Base-by-base conservation (phyloP, 139 green algal genomes). In the Coelastrella sp. region DNA sequence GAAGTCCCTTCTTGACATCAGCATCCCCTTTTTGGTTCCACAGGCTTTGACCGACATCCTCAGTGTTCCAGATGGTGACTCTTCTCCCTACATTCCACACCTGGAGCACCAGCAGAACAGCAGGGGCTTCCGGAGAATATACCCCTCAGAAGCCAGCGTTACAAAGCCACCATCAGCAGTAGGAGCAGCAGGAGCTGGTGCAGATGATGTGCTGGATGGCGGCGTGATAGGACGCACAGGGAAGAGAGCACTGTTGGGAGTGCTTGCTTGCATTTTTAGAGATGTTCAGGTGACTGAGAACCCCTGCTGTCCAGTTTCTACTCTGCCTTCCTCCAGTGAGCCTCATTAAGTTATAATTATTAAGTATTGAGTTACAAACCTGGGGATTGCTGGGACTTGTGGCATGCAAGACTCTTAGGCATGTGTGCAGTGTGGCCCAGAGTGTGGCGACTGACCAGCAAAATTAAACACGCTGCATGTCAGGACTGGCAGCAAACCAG, bases 221-320 rank as follows among this genome's bases (percentile, higher is more conserved):
- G 78, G 78, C 14, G n/a, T 83, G 20, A 10, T 83, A 10, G n/a
- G 49, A 27, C 78, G 10, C 8, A 27, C 27, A 25, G 35, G 78
- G 6, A 83, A 83, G 19, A 27, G 78, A 27, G 49, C 49, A 27
- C 35, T 83, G 78, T 14, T 83, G 78, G 78, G 49, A 24, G 78
- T 83, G 78, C 78, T 83, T n/a, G 49, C 78, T 83, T 83, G 27
- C 35, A 83, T 83, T 27, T 83, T 83, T 14, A 25, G 78, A 27
- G 78, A 83, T 83, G 78, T 83, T 25, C 78, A 83, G 78, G 78
- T 83, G 35, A 27, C 0, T 6, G 4, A 17, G 49, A 5, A 17
- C 19, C 27, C n/a, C 19, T 78, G 20, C 12, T 78, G 74, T 15
- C 19, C 74, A 1, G 70, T 4, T 80, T 49, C 35, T 49, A 49